Evolutionary conservation across 2,329 filamentous ascomycete species (phyloP).

Genomic region (Arthroderma sp.): DNA sequence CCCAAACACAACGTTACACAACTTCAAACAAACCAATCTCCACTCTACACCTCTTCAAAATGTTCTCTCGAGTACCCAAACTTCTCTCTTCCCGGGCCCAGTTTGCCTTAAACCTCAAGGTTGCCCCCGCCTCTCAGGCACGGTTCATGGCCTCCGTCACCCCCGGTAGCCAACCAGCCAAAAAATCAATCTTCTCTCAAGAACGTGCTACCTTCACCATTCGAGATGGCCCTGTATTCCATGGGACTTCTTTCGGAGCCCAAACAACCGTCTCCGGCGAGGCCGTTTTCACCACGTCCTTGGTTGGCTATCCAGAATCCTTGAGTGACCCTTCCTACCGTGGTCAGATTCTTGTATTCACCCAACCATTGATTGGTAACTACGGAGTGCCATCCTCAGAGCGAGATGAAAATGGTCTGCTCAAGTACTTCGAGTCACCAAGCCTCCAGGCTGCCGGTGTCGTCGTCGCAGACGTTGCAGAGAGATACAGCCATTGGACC

Average conservation of each 20-base stretch:
- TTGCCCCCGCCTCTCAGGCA: conserved; percentile 19
- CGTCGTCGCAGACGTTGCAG: conserved; percentile 86
- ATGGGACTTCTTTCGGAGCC: conserved; percentile 90
- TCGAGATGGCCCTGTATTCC: conserved; percentile 88
- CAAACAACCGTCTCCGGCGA: conserved; percentile 95
- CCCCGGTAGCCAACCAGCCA: conserved; percentile 45
- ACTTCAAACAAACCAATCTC: conserved; percentile 13
- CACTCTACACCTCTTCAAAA: conserved; percentile 21
- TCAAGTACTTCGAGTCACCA: conserved; percentile 97
- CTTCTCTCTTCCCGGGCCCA: conserved; percentile 36
- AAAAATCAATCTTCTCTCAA: conserved; percentile 53
- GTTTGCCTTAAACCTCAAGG: conserved; percentile 29
- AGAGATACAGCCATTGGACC: conserved; percentile 96
- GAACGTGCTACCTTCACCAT: conserved; percentile 90
- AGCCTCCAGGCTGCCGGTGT: conserved; percentile 94
- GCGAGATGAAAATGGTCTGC: conserved; percentile 74
- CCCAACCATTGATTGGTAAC: conserved; percentile 94
- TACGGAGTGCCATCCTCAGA: conserved; percentile 85
- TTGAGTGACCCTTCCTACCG: conserved; percentile 57
- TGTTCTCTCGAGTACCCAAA: conserved; percentile 44
- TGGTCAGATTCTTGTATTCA: conserved; percentile 91
- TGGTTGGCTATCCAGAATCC: conserved; percentile 94
- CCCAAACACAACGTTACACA: conserved; percentile 11
- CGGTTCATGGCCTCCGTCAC: conserved; percentile 52
- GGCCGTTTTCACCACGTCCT: conserved; percentile 94